Base-by-base conservation (phyloP, 805 yeast species). In the Teunomyces cretensis region DNA sequence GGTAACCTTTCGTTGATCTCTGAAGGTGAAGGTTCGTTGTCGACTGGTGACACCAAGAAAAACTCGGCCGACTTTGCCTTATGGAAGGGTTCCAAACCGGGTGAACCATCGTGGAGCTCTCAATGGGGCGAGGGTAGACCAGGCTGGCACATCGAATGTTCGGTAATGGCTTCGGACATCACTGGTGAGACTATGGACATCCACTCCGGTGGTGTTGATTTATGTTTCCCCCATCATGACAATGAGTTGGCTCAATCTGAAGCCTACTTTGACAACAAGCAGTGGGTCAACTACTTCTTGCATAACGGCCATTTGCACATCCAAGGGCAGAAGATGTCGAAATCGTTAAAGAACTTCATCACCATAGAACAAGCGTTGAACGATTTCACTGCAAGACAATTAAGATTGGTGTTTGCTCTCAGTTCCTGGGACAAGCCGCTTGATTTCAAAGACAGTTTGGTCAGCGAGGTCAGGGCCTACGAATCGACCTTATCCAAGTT, bases 121-220 rank as follows among this genome's bases (percentile, higher is more conserved):
- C 91, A 92, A 22, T 94, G 98, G 98, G 99, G 99, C 19, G 75
- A 75, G 47, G 99, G 99, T 43, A 84, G 99, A 65, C 99, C 99
- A 11, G 99, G 99, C 3, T 94, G 99, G 99, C 99, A 94, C 65
- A 94, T 94, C 64, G 99, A 94, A 70, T 94, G 99, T 77, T 90
- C 97, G 7, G 99, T 94, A 15, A 94, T 94, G 99, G 98, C 98
- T 1, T 79, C 90, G 42, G 96, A 90, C 54, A 78, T 91, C 39
- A 76, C 87, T 31, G 98, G 98, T 4, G 67, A 79, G 15, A 75
- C 76, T 47, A 86, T 94, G 78, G 99, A 94, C 66, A 88, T 94
- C 54, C 99, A 94, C 64, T 84, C 96, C 13, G 99, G 99, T 47
- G 99, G 99, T 53, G 82, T 94, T 44, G 99, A 94, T 70, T 78